Evolutionary conservation across 768 basidiomycete species (phyloP), one percentile per base, ranked within the genome.

Genomic region (Naganishia antarctica): DNA sequence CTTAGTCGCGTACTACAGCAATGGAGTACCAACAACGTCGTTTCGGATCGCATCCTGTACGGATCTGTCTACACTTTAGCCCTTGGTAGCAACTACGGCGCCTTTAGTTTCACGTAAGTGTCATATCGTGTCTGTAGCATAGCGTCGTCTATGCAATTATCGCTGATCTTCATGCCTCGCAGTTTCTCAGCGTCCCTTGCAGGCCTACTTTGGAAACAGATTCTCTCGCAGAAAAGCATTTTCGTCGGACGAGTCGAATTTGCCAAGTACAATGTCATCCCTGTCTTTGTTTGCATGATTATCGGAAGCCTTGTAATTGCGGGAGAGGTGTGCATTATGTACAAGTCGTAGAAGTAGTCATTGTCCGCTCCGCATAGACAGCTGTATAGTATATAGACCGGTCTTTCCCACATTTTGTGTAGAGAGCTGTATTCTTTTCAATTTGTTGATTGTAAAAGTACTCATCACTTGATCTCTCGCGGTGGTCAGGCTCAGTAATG

Each of bases 61-160:
- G 87, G 85, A 0, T 83, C 90, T 0, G 71, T 80, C 25, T 80
- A 78, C 67, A 72, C 81, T 7, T 82, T 96, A 13, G 92, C 91
- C 7, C 82, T 96, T 0, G 87, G 88, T 2, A 87, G 85, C 61
- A 96, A 96, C 76, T 87, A 90, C 34, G 93, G 93, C 13, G 93
- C 93, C 1, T 87, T 93, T 69, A 88, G 86, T 66, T 87, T 89
- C 73, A 89, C 90, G 9, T 74, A 50, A 68, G 75, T 70, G n/a
- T 5, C 15, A 2, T 12, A 32, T 37, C 12, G 15, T 28, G 12
- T 7, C 34, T 37, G 34, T 37, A 7, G 15, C 34, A 26, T 18
- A 18, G 41, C 32, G 21, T 41, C 13, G n/a, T n/a, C n/a, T n/a
- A n/a, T 2, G 18, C 11, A 23, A n/a, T 29, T 9, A 21, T 40